Evolutionary conservation across 352 stramenopile genomes (phyloP).

Genomic region (Thalassiosira mediterranea): DNA sequence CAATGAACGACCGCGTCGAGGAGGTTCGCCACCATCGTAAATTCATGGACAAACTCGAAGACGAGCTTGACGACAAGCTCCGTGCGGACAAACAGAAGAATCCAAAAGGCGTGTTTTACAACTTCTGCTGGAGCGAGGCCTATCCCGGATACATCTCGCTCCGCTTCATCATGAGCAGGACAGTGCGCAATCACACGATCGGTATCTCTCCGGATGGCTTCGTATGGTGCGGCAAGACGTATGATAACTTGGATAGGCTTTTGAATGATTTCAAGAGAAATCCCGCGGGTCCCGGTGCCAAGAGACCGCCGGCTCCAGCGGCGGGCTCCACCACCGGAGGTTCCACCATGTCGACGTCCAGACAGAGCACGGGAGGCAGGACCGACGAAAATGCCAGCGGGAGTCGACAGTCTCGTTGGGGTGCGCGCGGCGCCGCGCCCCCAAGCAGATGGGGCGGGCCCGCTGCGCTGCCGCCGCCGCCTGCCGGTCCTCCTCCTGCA

Average conservation of each 20-base stretch:
- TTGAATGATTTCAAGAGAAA: conserved; percentile 86
- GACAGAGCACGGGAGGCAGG: conserved; percentile 9
- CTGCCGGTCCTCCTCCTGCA: conserved; percentile 29
- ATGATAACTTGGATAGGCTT: conserved; percentile 68
- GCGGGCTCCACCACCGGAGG: conserved; percentile 15
- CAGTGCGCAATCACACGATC: conserved; percentile 70
- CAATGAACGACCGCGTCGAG: conserved; percentile 84
- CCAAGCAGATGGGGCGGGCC: conserved; percentile 36
- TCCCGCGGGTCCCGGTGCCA: conserved; percentile 52
- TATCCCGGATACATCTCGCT: conserved; percentile 80
- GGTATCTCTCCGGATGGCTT: conserved; percentile 80
- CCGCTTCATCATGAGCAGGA: conserved; percentile 74
- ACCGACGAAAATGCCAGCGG: conserved; percentile 10
- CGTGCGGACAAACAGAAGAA: conserved; percentile 64
- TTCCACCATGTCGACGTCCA: conserved; percentile 28
- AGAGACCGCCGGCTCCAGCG: conserved; percentile 6
- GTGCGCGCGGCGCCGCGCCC: conserved; percentile 20
- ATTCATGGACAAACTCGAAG: conserved; percentile 78
- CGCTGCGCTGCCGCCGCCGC: conserved; percentile 21
- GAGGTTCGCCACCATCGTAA: conserved; percentile 81
- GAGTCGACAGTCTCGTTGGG: conserved; percentile 35
- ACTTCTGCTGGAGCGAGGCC: conserved; percentile 80
- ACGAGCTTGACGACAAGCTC: conserved; percentile 81
- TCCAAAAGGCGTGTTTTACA: conserved; percentile 73
- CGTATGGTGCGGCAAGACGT: conserved; percentile 70